These are phyloP conservation scores for Murraya paniculata DNA, from an alignment of 345 rosid species.

Conservation along the genomic window DNA sequence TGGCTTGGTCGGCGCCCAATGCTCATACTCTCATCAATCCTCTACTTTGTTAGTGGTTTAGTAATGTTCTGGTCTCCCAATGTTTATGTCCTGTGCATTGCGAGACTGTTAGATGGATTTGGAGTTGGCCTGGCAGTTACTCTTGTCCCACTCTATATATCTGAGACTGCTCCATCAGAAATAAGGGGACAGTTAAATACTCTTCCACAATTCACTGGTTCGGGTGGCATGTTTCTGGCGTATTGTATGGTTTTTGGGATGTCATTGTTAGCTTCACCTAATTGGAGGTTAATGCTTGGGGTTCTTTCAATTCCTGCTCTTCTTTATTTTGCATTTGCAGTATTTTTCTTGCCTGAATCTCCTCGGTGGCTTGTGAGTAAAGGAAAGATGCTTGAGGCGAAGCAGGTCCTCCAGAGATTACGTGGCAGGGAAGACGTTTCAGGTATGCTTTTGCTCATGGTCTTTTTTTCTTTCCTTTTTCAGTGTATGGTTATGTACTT, in stretches of 20 bases:
- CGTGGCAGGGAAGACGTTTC: slow-evolving; percentile 93
- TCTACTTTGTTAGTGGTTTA: slow-evolving; percentile 81
- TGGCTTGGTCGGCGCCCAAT: slow-evolving; percentile 95
- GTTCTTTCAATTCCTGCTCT: slow-evolving; percentile 85
- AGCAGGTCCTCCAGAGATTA: slow-evolving; percentile 74
- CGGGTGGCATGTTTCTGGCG: slow-evolving; percentile 90
- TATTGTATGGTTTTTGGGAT: slow-evolving; percentile 91
- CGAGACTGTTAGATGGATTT: slow-evolving; percentile 86
- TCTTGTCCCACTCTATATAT: slow-evolving; percentile 83
- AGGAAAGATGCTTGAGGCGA: slow-evolving; percentile 90
- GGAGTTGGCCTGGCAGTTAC: slow-evolving; percentile 94
- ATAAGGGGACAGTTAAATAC: slow-evolving; percentile 88
- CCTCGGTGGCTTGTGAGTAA: slow-evolving; percentile 99
- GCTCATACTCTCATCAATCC: slow-evolving; percentile 73
- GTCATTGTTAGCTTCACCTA: slow-evolving; percentile 69
- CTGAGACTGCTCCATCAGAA: slow-evolving; percentile 96
- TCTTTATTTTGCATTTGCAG: slow-evolving; percentile 54
- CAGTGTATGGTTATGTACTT: neutral
- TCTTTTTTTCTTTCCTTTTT: neutral
- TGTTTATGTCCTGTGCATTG: slow-evolving; percentile 74
- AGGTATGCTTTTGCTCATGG: slow-evolving; percentile 41
- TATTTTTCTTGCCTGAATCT: slow-evolving; percentile 94
- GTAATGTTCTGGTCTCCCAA: slow-evolving; percentile 95
- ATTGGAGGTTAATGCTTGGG: slow-evolving; percentile 96
- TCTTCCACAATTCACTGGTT: slow-evolving; percentile 91